phyloP scores from a whole-genome alignment of 352 stramenopile species.

The Thraustochytrium sp. region DNA sequence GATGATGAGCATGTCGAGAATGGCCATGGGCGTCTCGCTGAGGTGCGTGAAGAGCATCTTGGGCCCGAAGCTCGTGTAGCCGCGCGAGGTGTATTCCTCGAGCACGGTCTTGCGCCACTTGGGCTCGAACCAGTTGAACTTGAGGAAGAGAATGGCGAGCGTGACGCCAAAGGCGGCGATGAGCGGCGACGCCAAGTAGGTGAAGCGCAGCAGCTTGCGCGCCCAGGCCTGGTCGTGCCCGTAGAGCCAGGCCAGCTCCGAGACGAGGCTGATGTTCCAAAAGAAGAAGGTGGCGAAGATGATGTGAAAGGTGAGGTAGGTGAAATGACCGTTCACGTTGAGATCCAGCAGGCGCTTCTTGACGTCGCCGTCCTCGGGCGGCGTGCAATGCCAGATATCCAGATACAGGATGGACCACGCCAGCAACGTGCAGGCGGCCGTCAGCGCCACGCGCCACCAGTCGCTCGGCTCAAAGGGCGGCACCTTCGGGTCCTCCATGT shows the following conservation, averaged over 20 bases:
- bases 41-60: slow-evolving; percentile 37
- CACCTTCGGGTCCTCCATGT: neutral
- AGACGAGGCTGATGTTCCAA: slow-evolving; percentile 11
- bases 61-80: slow-evolving; percentile 13
- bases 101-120: slow-evolving; percentile 6
- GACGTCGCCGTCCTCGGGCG: neutral
- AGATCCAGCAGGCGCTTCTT: slow-evolving; percentile 21
- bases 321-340: slow-evolving; percentile 32
- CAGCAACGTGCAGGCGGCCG: neutral
- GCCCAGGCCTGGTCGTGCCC: slow-evolving; percentile 3
- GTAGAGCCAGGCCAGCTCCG: slow-evolving; percentile 18
- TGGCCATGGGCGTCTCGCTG: slow-evolving; percentile 10
- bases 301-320: slow-evolving; percentile 39
- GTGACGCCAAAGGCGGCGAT: neutral
- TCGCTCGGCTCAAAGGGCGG: neutral
- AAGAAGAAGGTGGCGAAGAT: slow-evolving; percentile 21
- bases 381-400: neutral
- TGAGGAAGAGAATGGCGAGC: slow-evolving; percentile 21
- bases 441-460: slow-evolving; percentile 2
- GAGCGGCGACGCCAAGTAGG: neutral
- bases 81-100: slow-evolving; percentile 1
- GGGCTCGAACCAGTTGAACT: slow-evolving; percentile 39
- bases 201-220: slow-evolving; percentile 16
- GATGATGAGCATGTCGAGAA: slow-evolving; percentile 18
- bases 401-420: slow-evolving; percentile 1